These are phyloP conservation scores for Hypoxylon sp. DNA, from an alignment of 2,329 filamentous ascomycete genomes.

Conservation along the genomic window DNA sequence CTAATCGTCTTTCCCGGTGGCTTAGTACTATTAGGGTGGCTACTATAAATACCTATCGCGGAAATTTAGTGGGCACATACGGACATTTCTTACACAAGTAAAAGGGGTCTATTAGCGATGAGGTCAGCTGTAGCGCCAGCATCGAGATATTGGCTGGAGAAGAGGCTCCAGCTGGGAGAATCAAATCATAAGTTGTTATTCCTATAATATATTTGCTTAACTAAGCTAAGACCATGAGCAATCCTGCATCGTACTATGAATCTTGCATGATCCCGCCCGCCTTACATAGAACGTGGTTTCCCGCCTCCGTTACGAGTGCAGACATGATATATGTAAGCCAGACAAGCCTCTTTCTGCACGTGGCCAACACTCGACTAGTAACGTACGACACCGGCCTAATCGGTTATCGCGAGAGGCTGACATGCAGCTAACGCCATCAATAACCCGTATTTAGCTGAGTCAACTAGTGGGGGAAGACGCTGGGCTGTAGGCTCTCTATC, in stretches of 20 bases:
- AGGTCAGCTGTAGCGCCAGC: conserved; percentile 9
- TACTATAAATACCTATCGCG: conserved; percentile 38
- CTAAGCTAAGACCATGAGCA: conserved; percentile 7
- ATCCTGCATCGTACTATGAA: conserved; percentile 24
- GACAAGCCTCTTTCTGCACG: conserved; percentile 20
- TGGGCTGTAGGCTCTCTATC: conserved; percentile 13
- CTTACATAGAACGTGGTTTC: conserved; percentile 14
- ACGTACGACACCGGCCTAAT: conserved; percentile 13
- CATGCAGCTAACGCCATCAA: conserved; percentile 35
- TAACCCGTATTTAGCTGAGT: conserved; percentile 28
- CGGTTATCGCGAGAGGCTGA: conserved; percentile 24
- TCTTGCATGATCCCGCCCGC: conserved; percentile 31
- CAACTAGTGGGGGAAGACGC: conserved; percentile 16
- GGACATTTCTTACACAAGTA: conserved; percentile 17
- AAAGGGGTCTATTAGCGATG: conserved; percentile 5
- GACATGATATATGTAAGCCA: conserved; percentile 6
- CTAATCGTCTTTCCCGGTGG: conserved; percentile 16
- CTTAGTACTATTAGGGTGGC: conserved; percentile 30
- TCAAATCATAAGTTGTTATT: conserved; percentile 3
- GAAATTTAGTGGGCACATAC: conserved; percentile 16
- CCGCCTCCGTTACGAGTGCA: conserved; percentile 6
- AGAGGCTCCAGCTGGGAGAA: conserved; percentile 4
- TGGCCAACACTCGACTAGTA: conserved; percentile 23
- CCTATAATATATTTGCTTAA: conserved; percentile 3
- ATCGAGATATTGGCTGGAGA: conserved; percentile 1